A percentile compares a stretch with the other conserved stretches of the same genome.
Evolutionary conservation across 768 basidiomycete genomes (phyloP).

Genomic region (Rhizopogon rudus): DNA sequence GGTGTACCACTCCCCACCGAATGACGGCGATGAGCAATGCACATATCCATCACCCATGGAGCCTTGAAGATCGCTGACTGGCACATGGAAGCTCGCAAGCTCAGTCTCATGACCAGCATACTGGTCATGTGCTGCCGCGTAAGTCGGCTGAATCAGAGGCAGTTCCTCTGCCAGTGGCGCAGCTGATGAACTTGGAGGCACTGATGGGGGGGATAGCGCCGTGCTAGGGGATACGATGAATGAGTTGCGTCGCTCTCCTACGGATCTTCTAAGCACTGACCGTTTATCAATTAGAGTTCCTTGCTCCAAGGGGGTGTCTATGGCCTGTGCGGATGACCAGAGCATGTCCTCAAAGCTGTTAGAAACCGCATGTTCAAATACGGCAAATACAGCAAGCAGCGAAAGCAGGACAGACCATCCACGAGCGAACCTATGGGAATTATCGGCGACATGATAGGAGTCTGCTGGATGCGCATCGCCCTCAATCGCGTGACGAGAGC

Average conservation of each 20-base stretch:
- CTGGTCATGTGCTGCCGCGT: no score
- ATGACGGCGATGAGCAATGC: not conserved
- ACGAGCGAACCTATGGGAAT: not conserved
- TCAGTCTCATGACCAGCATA: not conserved
- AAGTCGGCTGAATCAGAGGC: not conserved
- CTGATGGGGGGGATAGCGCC: no score
- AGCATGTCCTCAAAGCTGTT: not conserved
- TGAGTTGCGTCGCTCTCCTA: no score
- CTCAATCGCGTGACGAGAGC: no score
- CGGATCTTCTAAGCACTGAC: no score
- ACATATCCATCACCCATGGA: not conserved
- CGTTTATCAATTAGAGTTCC: no score
- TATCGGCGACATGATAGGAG: not conserved
- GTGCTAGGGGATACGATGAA: no score
- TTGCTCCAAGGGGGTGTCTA: no score
- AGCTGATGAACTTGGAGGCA: no score
- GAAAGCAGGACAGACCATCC: no score
- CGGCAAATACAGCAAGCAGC: not conserved
- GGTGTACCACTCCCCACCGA: not conserved
- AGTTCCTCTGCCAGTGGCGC: no score
- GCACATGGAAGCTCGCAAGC: not conserved
- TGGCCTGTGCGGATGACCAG: not conserved
- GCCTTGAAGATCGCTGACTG: not conserved
- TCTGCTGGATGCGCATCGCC: not conserved
- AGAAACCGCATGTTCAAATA: not conserved